Percentiles rank a stretch among this genome's conserved stretches.
Conservation (phyloP, 345 rosid species). For the Garcia nutans region DNA sequence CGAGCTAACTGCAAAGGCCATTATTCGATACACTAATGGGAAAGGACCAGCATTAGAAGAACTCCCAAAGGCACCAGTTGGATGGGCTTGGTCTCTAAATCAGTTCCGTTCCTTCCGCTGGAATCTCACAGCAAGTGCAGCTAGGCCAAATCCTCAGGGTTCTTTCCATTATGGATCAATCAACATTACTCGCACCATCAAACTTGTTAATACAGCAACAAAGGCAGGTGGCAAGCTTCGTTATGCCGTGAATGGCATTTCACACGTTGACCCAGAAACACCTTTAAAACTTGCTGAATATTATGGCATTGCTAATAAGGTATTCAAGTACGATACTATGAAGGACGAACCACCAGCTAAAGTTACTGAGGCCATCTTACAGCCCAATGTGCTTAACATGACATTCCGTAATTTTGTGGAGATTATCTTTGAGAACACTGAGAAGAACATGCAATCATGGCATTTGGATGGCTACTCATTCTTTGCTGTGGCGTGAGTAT, state of each 20-base stretch:
- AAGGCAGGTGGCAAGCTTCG: constrained; percentile 22
- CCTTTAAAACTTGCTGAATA: constrained; percentile 28
- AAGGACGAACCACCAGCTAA: constrained; percentile 11
- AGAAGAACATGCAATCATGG: constrained; percentile 63
- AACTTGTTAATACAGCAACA: constrained; percentile 10
- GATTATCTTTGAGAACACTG: constrained; percentile 73
- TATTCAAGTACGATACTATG: constrained; percentile 21
- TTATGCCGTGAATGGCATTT: constrained; percentile 24
- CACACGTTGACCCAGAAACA: constrained; percentile 18
- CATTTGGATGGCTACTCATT: constrained; percentile 71
- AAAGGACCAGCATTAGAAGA: constrained; percentile 20
- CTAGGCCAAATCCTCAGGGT: constrained; percentile 29
- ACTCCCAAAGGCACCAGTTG: constrained; percentile 23
- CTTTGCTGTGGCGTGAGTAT: constrained; percentile 74
- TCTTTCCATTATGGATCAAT: constrained; percentile 28
- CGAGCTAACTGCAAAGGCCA: constrained; percentile 16
- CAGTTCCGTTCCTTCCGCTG: constrained; percentile 30
- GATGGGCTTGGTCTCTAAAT: constrained; percentile 34
- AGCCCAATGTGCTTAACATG: constrained; percentile 48
- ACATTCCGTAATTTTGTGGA: constrained; percentile 74
- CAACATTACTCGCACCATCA: constrained; percentile 28
- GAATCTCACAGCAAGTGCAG: constrained; percentile 33
- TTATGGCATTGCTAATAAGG: constrained; percentile 22
- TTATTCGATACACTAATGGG: constrained; percentile 24
- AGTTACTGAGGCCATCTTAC: background rate